Evolutionary conservation across 306 rosid species (phyloP).

Genomic region (Cicer cuneatum): DNA sequence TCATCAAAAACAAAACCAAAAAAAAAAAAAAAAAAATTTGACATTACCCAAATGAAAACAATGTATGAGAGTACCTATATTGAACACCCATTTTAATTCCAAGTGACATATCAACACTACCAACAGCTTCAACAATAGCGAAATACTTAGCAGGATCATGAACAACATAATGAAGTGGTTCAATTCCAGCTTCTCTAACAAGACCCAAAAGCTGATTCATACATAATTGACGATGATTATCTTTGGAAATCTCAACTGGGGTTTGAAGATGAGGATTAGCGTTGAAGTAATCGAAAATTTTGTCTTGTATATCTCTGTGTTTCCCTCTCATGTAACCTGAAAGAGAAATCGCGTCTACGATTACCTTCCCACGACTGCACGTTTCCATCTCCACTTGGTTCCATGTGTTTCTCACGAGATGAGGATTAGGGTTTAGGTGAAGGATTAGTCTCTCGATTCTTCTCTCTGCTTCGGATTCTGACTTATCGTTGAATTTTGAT

Average conservation of each 20-base stretch:
- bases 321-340: conserved; percentile 67
- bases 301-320: conserved; percentile 74
- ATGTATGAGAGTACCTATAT: conserved; percentile 57
- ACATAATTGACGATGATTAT: conserved; percentile 76
- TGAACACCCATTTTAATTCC: conserved; percentile 96
- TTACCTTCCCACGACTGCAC: conserved; percentile 58
- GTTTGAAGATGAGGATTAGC: conserved; percentile 78
- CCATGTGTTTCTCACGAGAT: neutral
- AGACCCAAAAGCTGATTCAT: conserved; percentile 78
- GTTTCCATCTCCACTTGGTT: conserved; percentile 41
- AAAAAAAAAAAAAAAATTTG: neutral
- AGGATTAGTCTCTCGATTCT: conserved; percentile 63
- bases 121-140: conserved; percentile 82
- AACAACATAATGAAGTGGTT: conserved; percentile 61
- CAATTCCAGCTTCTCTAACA: conserved; percentile 77
- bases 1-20: neutral
- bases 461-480: conserved; percentile 45
- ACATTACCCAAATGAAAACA: neutral
- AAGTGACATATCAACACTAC: conserved; percentile 84
- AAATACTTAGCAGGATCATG: conserved; percentile 78
- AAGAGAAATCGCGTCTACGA: conserved; percentile 51
- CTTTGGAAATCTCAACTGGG: conserved; percentile 79
- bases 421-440: conserved; percentile 60
- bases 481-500: conserved; percentile 42
- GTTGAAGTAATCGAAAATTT: conserved; percentile 64